phyloP scores from a whole-genome alignment of 805 yeast species.

The Alloascoidea hylecoeti region DNA sequence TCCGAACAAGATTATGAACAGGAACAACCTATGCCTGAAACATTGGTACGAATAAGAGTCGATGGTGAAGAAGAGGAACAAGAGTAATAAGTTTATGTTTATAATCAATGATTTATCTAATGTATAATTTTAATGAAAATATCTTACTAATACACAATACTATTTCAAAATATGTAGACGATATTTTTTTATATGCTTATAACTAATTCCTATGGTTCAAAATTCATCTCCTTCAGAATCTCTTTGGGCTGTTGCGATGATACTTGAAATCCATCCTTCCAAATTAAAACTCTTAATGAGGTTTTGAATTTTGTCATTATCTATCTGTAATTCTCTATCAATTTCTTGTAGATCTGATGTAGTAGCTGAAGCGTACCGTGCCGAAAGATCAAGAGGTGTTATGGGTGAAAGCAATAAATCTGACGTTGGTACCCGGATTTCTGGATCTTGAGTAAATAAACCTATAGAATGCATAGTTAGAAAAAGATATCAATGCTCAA shows the following conservation, averaged over 20 bases:
- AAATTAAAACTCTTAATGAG: conserved; percentile 4
- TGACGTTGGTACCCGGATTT: not conserved
- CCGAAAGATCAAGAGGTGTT: not conserved
- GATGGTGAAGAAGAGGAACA: conserved; percentile 17
- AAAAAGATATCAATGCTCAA: conserved; percentile 15
- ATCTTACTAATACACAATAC: too few relatives aligned
- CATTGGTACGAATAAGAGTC: conserved; percentile 14
- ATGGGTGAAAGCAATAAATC: conserved; percentile 4
- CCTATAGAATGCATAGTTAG: not conserved
- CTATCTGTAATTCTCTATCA: conserved; percentile 3
- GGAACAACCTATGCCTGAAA: conserved; percentile 13
- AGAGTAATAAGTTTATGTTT: too few relatives aligned
- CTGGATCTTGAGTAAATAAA: not conserved
- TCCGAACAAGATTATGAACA: conserved; percentile 26
- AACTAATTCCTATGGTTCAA: conserved; percentile 4
- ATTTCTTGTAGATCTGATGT: conserved; percentile 4
- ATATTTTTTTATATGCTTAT: too few relatives aligned
- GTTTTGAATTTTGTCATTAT: conserved; percentile 1
- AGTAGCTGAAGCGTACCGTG: conserved; percentile 7
- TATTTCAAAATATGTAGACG: too few relatives aligned
- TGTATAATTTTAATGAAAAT: too few relatives aligned
- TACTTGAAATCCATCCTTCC: conserved; percentile 10
- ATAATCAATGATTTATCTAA: too few relatives aligned
- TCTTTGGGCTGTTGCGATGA: conserved; percentile 11
- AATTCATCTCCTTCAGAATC: conserved; percentile 10